These are phyloP conservation scores for Colletotrichum magnum DNA, from an alignment of 2,329 filamentous ascomycete species.

Conservation along the genomic window DNA sequence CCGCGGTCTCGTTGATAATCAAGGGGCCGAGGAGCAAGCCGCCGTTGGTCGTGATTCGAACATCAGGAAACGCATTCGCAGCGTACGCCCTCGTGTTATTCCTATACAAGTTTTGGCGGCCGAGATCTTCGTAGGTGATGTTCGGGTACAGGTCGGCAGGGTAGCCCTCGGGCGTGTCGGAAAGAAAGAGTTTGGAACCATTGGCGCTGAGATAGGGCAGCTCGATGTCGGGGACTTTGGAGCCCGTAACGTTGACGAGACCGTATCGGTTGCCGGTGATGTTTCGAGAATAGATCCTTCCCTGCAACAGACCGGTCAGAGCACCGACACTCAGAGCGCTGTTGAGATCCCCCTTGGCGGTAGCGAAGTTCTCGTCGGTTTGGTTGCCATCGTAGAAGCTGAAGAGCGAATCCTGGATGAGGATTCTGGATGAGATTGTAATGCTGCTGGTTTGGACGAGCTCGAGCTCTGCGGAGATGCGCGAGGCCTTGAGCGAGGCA, in stretches of 20 bases:
- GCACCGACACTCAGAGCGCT: constrained; percentile 77
- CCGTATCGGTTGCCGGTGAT: constrained; percentile 68
- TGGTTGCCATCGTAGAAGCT: constrained; percentile 70
- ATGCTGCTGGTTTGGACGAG: constrained; percentile 82
- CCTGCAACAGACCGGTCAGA: constrained; percentile 75
- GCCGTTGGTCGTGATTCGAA: constrained; percentile 63
- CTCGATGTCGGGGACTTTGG: constrained; percentile 62
- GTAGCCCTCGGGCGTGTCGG: constrained; percentile 76
- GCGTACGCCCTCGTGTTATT: constrained; percentile 58
- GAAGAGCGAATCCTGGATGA: constrained; percentile 68
- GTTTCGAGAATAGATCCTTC: constrained; percentile 80
- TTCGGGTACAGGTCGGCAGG: constrained; percentile 83
- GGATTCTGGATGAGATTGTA: constrained; percentile 77
- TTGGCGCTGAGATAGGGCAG: constrained; percentile 74
- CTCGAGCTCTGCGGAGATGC: constrained; percentile 83
- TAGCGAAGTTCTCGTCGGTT: constrained; percentile 71
- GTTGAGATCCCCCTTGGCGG: constrained; percentile 74
- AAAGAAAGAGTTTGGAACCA: constrained; percentile 72
- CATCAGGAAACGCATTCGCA: constrained; percentile 65
- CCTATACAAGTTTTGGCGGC: constrained; percentile 55
- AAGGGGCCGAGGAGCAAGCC: constrained; percentile 84
- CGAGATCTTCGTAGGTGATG: constrained; percentile 73
- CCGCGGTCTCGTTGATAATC: constrained; percentile 78
- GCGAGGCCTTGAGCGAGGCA: constrained; percentile 87
- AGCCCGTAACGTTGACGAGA: constrained; percentile 75